These are phyloP conservation scores for Cruciata laevipes DNA, from an alignment of 257 asterid species.

Conservation along the genomic window DNA sequence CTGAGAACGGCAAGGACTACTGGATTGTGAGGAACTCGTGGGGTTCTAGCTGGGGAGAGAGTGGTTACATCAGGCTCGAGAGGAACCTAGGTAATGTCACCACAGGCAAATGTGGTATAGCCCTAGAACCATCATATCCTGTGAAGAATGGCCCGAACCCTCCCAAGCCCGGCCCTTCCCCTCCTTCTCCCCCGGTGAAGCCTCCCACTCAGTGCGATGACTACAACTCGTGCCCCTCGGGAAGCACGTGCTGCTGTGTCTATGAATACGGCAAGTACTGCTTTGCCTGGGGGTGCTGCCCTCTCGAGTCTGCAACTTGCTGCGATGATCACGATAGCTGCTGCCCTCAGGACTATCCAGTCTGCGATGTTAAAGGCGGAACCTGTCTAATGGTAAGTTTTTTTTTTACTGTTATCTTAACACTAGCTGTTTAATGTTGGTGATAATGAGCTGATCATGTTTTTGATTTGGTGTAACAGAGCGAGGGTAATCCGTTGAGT, in stretches of 20 bases:
- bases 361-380: slow-evolving; percentile 50
- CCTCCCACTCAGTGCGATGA: slow-evolving; percentile 68
- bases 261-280: slow-evolving; percentile 46
- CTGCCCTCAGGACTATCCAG: slow-evolving; percentile 84
- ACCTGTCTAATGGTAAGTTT: slow-evolving; percentile 64
- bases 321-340: slow-evolving; percentile 76
- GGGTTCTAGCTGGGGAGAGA: slow-evolving; percentile 85
- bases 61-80: slow-evolving; percentile 68
- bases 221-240: slow-evolving; percentile 54
- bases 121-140: slow-evolving; percentile 78
- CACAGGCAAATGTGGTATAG: slow-evolving; percentile 82
- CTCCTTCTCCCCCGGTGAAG: slow-evolving; percentile 72
- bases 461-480: slow-evolving; percentile 30
- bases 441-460: neutral
- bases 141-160: slow-evolving; percentile 67
- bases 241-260: slow-evolving; percentile 76
- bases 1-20: slow-evolving; percentile 57
- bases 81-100: slow-evolving; percentile 42
- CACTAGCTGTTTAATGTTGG: neutral
- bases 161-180: slow-evolving; percentile 83
- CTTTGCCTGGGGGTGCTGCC: slow-evolving; percentile 93
- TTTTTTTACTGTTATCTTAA: neutral
- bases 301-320: slow-evolving; percentile 80
- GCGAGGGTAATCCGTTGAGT: slow-evolving; percentile 53
- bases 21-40: slow-evolving; percentile 88